Evolutionary conservation across 2,329 filamentous ascomycete genomes (phyloP).

Genomic region (Microthyrium microscopicum): DNA sequence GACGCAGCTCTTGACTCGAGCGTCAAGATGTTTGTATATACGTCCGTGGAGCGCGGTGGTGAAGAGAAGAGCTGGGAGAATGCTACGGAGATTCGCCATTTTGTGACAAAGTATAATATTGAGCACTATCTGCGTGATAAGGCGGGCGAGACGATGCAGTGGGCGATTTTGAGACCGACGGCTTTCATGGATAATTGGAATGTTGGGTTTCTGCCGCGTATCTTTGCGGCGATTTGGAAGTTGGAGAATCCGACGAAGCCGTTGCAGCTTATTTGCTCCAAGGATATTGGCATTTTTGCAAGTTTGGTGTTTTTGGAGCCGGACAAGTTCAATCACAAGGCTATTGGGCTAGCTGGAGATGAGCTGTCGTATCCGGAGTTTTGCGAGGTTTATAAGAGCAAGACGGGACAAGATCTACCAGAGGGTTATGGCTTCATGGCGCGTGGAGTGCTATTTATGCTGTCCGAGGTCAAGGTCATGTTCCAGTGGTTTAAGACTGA

Average conservation of each 20-base stretch:
- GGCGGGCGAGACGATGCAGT: slow-evolving; percentile 33
- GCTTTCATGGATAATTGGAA: slow-evolving; percentile 46
- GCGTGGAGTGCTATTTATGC: slow-evolving; percentile 22
- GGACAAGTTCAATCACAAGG: slow-evolving; percentile 26
- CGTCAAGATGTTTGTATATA: slow-evolving; percentile 47
- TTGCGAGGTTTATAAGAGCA: slow-evolving; percentile 27
- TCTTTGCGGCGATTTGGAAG: slow-evolving; percentile 30
- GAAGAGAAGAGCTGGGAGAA: slow-evolving; percentile 31
- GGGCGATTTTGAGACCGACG: slow-evolving; percentile 45
- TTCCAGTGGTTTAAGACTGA: slow-evolving; percentile 9
- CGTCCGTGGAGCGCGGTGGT: slow-evolving; percentile 46
- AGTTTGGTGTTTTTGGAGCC: slow-evolving; percentile 31
- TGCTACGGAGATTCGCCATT: slow-evolving; percentile 43
- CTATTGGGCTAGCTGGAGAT: slow-evolving; percentile 35
- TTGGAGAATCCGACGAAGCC: slow-evolving; percentile 23
- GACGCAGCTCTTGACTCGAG: slow-evolving; percentile 38
- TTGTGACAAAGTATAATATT: slow-evolving; percentile 43
- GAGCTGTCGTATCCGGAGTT: slow-evolving; percentile 32
- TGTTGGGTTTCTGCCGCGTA: slow-evolving; percentile 29
- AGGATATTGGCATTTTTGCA: slow-evolving; percentile 36
- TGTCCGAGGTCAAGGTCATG: slow-evolving; percentile 30
- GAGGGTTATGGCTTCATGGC: slow-evolving; percentile 26
- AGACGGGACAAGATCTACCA: slow-evolving; percentile 27
- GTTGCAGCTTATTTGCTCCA: slow-evolving; percentile 23
- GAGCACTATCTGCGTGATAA: slow-evolving; percentile 42